Evolutionary conservation across 306 rosid genomes (phyloP).

Genomic region (Cicer arietinum): DNA sequence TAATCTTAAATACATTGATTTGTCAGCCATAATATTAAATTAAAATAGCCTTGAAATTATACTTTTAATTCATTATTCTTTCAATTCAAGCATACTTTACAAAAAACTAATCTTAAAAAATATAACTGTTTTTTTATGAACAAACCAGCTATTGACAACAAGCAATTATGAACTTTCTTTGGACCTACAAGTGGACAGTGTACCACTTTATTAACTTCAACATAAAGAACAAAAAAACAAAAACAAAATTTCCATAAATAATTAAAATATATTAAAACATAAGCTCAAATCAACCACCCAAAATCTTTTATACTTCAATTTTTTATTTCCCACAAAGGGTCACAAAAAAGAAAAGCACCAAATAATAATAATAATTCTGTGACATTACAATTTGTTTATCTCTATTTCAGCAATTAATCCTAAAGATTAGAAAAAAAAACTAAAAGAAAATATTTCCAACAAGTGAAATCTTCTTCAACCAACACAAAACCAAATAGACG

Average conservation of each 20-base stretch:
- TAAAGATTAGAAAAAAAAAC: not conserved
- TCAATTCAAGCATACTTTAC: not conserved
- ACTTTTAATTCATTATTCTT: not conserved
- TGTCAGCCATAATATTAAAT: not conserved
- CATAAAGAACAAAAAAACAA: not conserved
- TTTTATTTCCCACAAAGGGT: constrained; percentile 9
- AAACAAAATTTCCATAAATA: not conserved
- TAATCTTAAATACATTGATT: too few species aligned
- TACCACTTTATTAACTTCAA: not conserved
- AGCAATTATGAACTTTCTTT: not conserved
- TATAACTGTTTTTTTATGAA: not conserved
- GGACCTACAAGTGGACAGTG: not conserved
- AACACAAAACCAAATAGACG: not conserved
- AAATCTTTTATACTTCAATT: not conserved
- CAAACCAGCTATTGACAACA: not conserved
- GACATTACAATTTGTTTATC: constrained; percentile 25
- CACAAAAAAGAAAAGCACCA: constrained; percentile 2
- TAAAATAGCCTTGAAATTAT: not conserved
- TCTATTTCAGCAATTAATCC: constrained; percentile 24
- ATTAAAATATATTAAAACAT: not conserved
- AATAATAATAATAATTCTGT: not conserved
- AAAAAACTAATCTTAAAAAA: not conserved
- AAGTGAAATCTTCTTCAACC: constrained; percentile 2
- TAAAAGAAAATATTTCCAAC: constrained; percentile 24
- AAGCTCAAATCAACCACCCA: not conserved